Base-by-base conservation (phyloP, 306 rosid genomes). In the Ziziphus jujuba region DNA sequence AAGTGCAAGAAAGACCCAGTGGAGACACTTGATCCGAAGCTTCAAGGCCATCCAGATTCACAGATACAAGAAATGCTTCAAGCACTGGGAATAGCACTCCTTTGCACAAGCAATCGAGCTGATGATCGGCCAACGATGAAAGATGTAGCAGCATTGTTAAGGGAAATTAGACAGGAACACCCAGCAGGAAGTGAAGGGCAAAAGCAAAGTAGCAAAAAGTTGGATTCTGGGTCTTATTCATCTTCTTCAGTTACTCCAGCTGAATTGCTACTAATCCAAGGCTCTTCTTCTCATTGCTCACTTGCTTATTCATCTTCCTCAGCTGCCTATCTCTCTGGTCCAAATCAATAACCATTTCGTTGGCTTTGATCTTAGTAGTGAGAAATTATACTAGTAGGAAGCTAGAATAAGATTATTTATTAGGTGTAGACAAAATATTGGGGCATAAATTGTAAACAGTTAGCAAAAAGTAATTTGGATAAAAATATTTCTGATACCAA, bases 121-220 rank as follows among this genome's bases (percentile, higher is more conserved):
- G 84, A 87, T 0, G 93, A 92, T 63, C 91, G 98, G 2, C 98
- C 98, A 2, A 87, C 88, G 14, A 92, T 92, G 98, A 92, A 92
- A 69, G 98, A 90, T 24, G 97, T 89, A 1, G 93, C 91, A 0
- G 98, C 87, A 47, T 83, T 92, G 77, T 73, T 92, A 65, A 83
- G 84, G 59, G 93, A 84, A 71, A 84, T 92, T 56, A 76, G 76
- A 55, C 95, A 82, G 0, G 97, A 93, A 2, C 57, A 82, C 34
- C 33, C 82, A 0, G 10, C 55, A 3, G 89, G 85, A 13, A 33
- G 74, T 56, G 90, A 84, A 67, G 64, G 81, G 28, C 84, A 72
- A 63, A 92, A 88, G 66, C 87, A 65, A 6, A 34, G 23, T 73
- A 67, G 58, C 19, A 82, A 72, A 25, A 81, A 73, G 66, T 72